Conservation (phyloP, 768 basidiomycete genomes). For the Phlebiopsis gigantea region DNA sequence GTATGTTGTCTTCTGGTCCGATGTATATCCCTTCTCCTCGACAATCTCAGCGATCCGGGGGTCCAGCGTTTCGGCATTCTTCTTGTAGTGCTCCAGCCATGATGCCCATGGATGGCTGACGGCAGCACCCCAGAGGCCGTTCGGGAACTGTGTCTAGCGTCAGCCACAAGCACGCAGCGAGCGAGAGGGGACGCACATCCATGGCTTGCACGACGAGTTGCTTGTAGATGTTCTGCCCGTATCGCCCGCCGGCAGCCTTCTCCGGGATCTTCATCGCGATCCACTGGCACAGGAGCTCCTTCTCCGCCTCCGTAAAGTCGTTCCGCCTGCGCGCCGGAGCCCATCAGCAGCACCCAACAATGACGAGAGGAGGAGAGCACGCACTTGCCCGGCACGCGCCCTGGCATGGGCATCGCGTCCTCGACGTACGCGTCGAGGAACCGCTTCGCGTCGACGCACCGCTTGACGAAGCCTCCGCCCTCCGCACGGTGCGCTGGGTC, state of each 20-base stretch:
- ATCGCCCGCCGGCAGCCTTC: not conserved
- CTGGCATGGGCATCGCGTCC: not conserved
- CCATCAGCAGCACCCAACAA: not conserved
- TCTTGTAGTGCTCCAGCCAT: constrained; percentile 22
- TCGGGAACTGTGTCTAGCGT: not conserved
- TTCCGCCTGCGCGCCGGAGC: not conserved
- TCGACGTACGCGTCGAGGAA: not conserved
- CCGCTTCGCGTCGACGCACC: not conserved
- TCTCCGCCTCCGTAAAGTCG: not conserved
- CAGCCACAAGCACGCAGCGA: not conserved
- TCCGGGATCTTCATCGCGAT: constrained; percentile 2
- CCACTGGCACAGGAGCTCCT: not conserved
- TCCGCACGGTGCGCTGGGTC: not conserved
- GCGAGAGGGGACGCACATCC: not conserved
- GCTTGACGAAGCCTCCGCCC: not conserved
- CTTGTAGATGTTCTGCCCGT: not conserved
- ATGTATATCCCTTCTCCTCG: not conserved
- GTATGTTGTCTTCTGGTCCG: not conserved
- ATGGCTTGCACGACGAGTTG: not conserved
- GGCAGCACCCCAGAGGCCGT: constrained; percentile 12
- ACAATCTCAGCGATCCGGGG: constrained; percentile 13
- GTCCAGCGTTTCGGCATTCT: constrained; percentile 15
- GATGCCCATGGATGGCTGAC: constrained; percentile 14
- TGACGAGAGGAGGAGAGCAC: not conserved
- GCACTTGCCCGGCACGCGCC: not conserved